Percentiles rank a stretch among this genome's conserved stretches.
These are phyloP conservation scores for Scedosporium dehoogii DNA, from an alignment of 2,329 filamentous ascomycete species.

Conservation along the genomic window DNA sequence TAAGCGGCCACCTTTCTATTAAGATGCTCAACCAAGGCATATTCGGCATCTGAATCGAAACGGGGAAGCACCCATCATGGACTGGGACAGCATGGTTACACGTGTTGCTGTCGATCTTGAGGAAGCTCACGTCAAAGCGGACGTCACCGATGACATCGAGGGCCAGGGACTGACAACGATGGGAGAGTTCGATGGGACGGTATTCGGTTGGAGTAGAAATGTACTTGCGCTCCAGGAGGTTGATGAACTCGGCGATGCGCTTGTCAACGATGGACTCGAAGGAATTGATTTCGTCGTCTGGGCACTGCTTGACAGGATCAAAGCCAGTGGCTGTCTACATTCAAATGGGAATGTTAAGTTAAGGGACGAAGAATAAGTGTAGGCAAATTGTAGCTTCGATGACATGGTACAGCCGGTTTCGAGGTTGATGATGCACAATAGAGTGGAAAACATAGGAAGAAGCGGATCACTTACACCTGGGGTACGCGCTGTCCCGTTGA, in stretches of 20 bases:
- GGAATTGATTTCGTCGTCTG: constrained; percentile 30
- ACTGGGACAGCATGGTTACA: constrained; percentile 34
- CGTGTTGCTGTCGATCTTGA: constrained; percentile 34
- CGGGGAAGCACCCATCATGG: constrained; percentile 28
- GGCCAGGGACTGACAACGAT: constrained; percentile 41
- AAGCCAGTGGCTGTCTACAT: no score
- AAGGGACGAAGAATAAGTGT: neutral
- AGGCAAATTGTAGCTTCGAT: no score
- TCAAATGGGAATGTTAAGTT: neutral
- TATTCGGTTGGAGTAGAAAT: constrained; percentile 20
- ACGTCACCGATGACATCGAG: constrained; percentile 45
- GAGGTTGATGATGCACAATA: no score
- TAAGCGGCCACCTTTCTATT: constrained; percentile 29
- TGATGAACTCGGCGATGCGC: constrained; percentile 32
- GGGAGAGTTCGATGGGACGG: constrained; percentile 36
- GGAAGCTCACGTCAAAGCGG: constrained; percentile 41
- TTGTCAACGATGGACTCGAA: constrained; percentile 40
- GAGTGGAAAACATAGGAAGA: neutral
- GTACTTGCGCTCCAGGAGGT: constrained; percentile 36
- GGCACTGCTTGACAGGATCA: neutral
- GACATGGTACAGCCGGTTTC: no score
- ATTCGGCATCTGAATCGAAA: constrained; percentile 30
- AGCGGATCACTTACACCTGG: neutral
- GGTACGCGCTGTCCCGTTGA: neutral
- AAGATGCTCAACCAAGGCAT: constrained; percentile 30